Conservation (phyloP, 139 green algal species). For the Zygnema circumcarinatum region DNA sequence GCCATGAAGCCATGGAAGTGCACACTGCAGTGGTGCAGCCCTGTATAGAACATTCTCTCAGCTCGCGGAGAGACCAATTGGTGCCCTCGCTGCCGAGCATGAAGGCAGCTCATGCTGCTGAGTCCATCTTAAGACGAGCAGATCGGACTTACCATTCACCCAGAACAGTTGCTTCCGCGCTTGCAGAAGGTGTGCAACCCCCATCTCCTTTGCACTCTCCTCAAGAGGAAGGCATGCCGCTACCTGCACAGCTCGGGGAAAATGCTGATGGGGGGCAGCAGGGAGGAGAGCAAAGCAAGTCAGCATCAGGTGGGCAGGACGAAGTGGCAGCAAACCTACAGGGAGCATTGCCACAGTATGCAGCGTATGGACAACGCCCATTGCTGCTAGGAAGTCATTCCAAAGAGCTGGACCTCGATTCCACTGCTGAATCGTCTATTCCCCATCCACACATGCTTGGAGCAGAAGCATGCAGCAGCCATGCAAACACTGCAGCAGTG, state of each 20-base stretch:
- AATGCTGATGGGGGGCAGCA: background rate
- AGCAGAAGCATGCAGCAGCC: background rate
- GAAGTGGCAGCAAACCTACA: background rate
- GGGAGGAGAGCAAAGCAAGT: background rate
- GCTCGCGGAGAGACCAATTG: slow-evolving; percentile 4
- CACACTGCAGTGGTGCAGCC: background rate
- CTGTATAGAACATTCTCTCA: background rate
- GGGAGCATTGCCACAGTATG: background rate
- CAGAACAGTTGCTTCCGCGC: background rate
- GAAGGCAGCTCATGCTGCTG: background rate
- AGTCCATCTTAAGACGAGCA: background rate
- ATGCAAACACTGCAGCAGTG: slow-evolving; percentile 1
- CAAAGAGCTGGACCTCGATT: background rate
- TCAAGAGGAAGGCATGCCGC: background rate
- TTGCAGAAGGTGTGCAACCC: background rate
- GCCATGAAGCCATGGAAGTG: slow-evolving; percentile 16
- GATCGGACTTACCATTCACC: background rate
- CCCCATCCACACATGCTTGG: background rate
- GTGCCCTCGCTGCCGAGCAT: background rate
- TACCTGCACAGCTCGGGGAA: background rate
- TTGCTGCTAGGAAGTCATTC: background rate
- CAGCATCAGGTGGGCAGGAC: background rate
- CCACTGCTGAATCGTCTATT: slow-evolving; percentile 7
- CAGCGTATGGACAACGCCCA: background rate
- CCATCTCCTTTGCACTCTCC: background rate